Evolutionary conservation across 768 basidiomycete species (phyloP), one percentile per base, ranked within the genome.

Genomic region (Kondoa malvinella): DNA sequence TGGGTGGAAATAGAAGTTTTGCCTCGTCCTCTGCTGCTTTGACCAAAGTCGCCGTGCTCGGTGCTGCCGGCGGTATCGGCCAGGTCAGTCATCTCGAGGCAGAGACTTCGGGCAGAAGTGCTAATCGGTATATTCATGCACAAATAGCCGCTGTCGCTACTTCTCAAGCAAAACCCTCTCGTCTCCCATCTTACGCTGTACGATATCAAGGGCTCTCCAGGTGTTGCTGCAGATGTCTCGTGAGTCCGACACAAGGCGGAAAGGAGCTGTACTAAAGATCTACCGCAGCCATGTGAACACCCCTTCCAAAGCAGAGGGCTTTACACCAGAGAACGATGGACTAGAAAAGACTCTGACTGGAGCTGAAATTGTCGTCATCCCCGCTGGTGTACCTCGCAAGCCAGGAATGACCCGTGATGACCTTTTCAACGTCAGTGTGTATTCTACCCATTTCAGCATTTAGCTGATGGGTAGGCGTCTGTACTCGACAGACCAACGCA

Each of bases 331-430:
- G 61, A 86, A 88, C 62, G 88, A 90, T 79, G 84, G 91, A 77
- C 83, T 96, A 74, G 88, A 91, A 77, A 82, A 84, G 74, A 92
- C 95, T 25, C 84, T 99, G 69, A 85, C 89, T 69, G 92, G 87
- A 71, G 87, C 84, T 68, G 82, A 96, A 78, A 88, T 97, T 71
- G 86, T 97, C 72, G 88, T 97, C 71, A 95, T 97, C 77, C 95
- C 95, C 68, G 95, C 95, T 79, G 95, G 95, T 84, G 94, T 99
- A 70, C 95, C 95, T 72, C 83, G 95, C 77, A 99, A 99, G 74
- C 73, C 75, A 59, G 74, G 76, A 65, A 94, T 92, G 90, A 91
- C 88, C 80, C 89, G 90, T 81, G 90, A 92, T 76, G 90, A 92
- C 75, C 87, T 92, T 65, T 92, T 92, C 84, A 92, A 91, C 81